Evolutionary conservation across 345 rosid genomes (phyloP).

Genomic region (Lagerstroemia speciosa): DNA sequence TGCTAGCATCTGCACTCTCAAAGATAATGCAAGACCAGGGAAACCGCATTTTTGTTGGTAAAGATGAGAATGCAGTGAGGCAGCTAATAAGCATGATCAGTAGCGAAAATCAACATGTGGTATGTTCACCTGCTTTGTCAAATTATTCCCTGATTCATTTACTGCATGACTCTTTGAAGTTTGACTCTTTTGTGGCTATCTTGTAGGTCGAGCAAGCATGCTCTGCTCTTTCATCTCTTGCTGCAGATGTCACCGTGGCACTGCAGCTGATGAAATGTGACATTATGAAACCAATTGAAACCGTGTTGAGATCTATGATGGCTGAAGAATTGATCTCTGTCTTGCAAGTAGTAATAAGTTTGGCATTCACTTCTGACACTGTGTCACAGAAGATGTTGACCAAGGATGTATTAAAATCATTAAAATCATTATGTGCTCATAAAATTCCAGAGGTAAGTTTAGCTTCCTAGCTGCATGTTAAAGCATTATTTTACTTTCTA

Average conservation of each 20-base stretch:
- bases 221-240: constrained; percentile 85
- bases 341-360: constrained; percentile 73
- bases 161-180: constrained; percentile 12
- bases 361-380: constrained; percentile 79
- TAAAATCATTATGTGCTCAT: constrained; percentile 74
- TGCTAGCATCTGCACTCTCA: constrained; percentile 91
- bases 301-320: constrained; percentile 63
- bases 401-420: constrained; percentile 70
- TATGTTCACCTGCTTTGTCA: constrained; percentile 28
- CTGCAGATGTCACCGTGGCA: constrained; percentile 81
- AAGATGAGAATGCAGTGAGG: constrained; percentile 98
- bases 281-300: constrained; percentile 88
- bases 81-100: constrained; percentile 99
- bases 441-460: constrained; percentile 71
- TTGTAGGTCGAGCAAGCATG: constrained; percentile 96
- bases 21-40: constrained; percentile 96
- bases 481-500: constrained; percentile 6
- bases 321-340: constrained; percentile 83
- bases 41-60: constrained; percentile 76
- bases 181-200: constrained; percentile 18
- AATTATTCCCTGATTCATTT: constrained; percentile 6
- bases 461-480: constrained; percentile 5
- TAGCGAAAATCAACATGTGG: constrained; percentile 90
- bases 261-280: constrained; percentile 96
- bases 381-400: constrained; percentile 90